Evolutionary conservation across 2,329 filamentous ascomycete genomes (phyloP).

Genomic region (Aspergillus phoenicis): DNA sequence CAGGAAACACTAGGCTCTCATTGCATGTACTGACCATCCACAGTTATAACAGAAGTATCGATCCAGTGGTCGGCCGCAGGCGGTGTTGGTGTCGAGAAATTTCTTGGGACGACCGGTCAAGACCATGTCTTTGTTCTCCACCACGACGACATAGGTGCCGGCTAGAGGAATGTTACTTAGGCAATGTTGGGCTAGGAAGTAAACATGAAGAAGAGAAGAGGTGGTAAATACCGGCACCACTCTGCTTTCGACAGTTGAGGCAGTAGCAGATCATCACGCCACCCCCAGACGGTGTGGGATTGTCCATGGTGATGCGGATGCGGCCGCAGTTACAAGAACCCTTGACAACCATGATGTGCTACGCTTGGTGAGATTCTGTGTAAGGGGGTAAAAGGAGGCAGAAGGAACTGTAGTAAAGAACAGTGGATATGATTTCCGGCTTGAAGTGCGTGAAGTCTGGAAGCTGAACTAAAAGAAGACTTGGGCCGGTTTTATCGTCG

Average conservation of each 20-base stretch:
- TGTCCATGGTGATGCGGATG: background rate
- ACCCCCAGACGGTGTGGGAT: background rate
- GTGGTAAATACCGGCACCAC: background rate
- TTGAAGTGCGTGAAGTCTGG: too few relatives aligned
- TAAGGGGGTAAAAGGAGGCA: too few relatives aligned
- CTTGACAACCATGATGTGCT: background rate
- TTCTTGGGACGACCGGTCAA: background rate
- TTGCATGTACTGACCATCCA: background rate
- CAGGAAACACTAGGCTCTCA: background rate
- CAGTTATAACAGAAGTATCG: background rate
- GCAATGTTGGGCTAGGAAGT: background rate
- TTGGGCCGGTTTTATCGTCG: too few relatives aligned
- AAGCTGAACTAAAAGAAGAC: too few relatives aligned
- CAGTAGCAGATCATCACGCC: background rate
- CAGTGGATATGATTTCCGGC: too few relatives aligned
- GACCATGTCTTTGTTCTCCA: background rate
- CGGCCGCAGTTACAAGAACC: background rate
- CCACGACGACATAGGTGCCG: background rate
- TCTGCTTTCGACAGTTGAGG: background rate
- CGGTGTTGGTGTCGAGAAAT: background rate
- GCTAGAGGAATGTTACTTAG: background rate
- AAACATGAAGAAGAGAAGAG: background rate
- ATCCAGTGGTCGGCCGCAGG: background rate
- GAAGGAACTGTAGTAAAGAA: too few relatives aligned
- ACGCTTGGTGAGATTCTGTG: too few relatives aligned